A percentile compares a stretch with the other conserved stretches of the same genome.
Evolutionary conservation across 164 flowering plant species (phyloP).

Genomic region (Stephania japonica): DNA sequence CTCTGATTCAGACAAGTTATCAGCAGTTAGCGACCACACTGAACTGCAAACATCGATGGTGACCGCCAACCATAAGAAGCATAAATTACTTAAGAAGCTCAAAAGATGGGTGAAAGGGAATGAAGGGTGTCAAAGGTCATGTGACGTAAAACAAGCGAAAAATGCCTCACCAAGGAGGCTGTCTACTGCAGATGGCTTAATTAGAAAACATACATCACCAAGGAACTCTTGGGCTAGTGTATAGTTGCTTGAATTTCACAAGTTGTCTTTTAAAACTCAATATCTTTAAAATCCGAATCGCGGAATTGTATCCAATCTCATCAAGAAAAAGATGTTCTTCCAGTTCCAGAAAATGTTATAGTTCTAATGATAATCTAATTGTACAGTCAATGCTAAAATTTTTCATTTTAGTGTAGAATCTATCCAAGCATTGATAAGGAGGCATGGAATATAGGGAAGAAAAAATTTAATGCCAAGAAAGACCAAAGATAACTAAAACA

Average conservation of each 20-base stretch:
- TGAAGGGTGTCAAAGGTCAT: conserved; percentile 26
- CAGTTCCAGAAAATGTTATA: no score
- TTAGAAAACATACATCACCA: conserved; percentile 12
- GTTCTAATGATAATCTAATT: neutral
- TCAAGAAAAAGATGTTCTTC: no score
- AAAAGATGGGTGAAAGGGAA: conserved; percentile 57
- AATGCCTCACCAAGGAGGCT: conserved; percentile 28
- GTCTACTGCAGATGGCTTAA: conserved; percentile 23
- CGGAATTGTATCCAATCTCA: neutral
- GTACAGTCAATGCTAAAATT: neutral
- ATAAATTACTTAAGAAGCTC: conserved; percentile 41
- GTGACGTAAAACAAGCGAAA: conserved; percentile 25
- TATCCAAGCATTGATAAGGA: neutral
- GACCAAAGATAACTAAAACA: neutral
- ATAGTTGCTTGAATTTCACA: conserved; percentile 8
- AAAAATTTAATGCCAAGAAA: conserved; percentile 3
- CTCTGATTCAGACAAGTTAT: conserved; percentile 21
- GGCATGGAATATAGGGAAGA: neutral
- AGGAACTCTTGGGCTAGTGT: conserved; percentile 20
- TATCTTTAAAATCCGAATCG: neutral
- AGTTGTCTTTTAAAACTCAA: neutral
- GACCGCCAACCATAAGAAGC: conserved; percentile 26
- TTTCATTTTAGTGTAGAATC: neutral
- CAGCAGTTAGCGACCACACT: conserved; percentile 9
- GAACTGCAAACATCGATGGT: conserved; percentile 8